Evolutionary conservation across 345 rosid genomes (phyloP).

Genomic region (Pistacia vera): DNA sequence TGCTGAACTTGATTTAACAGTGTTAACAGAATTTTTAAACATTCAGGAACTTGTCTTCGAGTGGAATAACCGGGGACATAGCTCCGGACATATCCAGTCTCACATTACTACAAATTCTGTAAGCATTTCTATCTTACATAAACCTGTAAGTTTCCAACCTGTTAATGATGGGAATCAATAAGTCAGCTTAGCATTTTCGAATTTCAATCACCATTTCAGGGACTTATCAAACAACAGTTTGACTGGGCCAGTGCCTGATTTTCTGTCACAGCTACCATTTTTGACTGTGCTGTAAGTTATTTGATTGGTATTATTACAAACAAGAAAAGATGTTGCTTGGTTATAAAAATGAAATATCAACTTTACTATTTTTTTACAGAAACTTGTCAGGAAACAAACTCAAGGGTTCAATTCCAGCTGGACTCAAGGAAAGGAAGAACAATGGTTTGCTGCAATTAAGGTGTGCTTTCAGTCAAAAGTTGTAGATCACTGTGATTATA

Average conservation of each 20-base stretch:
- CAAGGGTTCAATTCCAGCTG: constrained; percentile 50
- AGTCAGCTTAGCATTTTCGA: background rate
- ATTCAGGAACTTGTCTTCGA: constrained; percentile 9
- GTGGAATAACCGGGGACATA: background rate
- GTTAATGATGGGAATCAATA: background rate
- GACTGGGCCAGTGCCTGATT: constrained; percentile 43
- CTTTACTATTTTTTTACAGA: constrained; percentile 9
- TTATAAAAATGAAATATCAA: too few species aligned
- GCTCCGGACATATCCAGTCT: background rate
- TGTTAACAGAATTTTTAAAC: background rate
- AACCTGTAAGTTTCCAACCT: background rate
- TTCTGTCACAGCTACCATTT: constrained; percentile 38
- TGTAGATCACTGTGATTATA: too few species aligned
- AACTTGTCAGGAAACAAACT: constrained; percentile 45
- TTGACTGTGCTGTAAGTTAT: constrained; percentile 42
- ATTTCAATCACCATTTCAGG: constrained; percentile 18
- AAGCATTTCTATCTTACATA: background rate
- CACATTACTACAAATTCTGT: background rate
- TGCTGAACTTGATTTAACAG: too few species aligned
- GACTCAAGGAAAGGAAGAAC: constrained; percentile 39
- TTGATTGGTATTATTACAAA: background rate
- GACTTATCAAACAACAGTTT: constrained; percentile 54
- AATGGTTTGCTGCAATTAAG: background rate
- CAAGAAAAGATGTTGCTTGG: background rate
- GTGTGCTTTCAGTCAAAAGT: background rate